Evolutionary conservation across 148 eudicot species (phyloP).

Genomic region (Rhododendron mucronatum): DNA sequence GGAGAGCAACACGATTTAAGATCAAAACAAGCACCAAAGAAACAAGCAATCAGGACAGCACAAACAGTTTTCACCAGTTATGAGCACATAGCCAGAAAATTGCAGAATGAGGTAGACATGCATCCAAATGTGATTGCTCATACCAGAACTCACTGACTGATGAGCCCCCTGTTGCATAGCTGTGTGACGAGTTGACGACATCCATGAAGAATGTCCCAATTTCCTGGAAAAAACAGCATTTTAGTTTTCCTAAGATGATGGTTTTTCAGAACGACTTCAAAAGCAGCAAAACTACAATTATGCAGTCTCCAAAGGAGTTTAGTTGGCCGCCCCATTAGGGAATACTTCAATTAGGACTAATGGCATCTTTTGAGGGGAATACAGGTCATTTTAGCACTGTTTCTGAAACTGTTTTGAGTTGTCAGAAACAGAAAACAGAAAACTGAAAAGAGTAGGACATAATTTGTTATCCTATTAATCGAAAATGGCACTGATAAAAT

Average conservation of each 20-base stretch:
- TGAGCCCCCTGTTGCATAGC: slow-evolving; percentile 89
- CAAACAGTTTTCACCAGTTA: neutral
- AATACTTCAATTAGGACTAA: neutral
- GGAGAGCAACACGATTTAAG: neutral
- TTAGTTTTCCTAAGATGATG: neutral
- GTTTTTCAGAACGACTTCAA: neutral
- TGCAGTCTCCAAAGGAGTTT: neutral
- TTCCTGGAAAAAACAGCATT: slow-evolving; percentile 42
- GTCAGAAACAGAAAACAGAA: neutral
- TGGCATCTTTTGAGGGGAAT: neutral
- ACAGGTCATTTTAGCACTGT: neutral
- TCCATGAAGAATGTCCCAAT: slow-evolving; percentile 79
- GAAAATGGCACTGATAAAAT: neutral
- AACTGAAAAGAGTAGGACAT: neutral
- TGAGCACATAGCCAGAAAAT: neutral
- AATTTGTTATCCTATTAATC: neutral
- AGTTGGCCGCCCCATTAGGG: neutral
- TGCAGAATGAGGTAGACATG: neutral
- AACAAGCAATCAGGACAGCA: neutral
- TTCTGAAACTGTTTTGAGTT: neutral
- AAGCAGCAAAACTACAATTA: neutral
- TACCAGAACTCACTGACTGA: slow-evolving; percentile 74
- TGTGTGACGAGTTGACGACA: slow-evolving; percentile 71
- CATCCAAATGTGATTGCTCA: neutral
- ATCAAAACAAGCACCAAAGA: neutral